phyloP scores from a whole-genome alignment of 2,329 filamentous ascomycete species.

The Pyrenochaeta sp. region DNA sequence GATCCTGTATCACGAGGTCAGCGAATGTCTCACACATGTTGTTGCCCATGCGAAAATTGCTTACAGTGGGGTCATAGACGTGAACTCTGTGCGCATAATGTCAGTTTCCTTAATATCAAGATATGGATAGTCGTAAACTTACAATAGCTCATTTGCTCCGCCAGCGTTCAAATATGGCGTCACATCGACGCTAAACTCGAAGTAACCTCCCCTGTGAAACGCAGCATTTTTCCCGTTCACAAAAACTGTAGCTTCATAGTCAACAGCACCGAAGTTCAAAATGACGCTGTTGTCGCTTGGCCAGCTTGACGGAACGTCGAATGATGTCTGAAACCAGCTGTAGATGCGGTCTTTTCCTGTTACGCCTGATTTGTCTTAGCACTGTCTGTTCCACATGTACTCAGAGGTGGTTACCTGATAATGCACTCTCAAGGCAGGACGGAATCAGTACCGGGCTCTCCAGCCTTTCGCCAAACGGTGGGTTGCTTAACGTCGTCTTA shows the following conservation, averaged over 20 bases:
- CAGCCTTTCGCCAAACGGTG: constrained; percentile 56
- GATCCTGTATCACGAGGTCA: background rate
- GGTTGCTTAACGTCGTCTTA: constrained; percentile 48
- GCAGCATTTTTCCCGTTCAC: constrained; percentile 64
- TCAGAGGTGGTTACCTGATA: constrained; percentile 53
- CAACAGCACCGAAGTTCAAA: constrained; percentile 67
- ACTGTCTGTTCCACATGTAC: constrained; percentile 46
- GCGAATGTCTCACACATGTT: constrained; percentile 30
- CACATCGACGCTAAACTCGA: constrained; percentile 67
- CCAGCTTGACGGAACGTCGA: constrained; percentile 61
- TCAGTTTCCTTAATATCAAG: background rate
- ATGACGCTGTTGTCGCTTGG: constrained; percentile 52
- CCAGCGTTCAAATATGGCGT: constrained; percentile 56
- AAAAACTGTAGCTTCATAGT: constrained; percentile 66
- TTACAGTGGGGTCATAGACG: constrained; percentile 71
- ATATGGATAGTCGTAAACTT: constrained; percentile 12
- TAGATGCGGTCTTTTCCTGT: constrained; percentile 50
- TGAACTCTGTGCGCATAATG: constrained; percentile 61
- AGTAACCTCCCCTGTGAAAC: constrained; percentile 69
- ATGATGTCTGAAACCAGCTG: constrained; percentile 61
- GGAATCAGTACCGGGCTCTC: constrained; percentile 59
- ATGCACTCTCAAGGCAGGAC: constrained; percentile 63
- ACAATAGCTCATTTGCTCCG: constrained; percentile 63
- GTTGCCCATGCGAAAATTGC: constrained; percentile 50
- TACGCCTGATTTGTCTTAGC: constrained; percentile 51